phyloP scores from a whole-genome alignment of 345 rosid genomes.

The Lumnitzera littorea region DNA sequence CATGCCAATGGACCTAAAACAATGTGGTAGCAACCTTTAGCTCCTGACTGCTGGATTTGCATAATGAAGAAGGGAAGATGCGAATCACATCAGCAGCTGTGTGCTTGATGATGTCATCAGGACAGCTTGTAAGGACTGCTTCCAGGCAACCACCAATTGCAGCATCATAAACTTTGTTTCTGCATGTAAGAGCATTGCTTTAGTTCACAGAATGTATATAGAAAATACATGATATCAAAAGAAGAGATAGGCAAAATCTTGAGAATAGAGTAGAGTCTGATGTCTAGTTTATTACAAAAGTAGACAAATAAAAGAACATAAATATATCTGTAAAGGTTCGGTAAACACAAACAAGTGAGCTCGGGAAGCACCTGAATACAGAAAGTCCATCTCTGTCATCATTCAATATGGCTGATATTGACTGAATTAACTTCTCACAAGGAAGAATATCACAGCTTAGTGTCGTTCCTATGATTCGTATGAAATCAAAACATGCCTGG shows the following conservation, averaged over 20 bases:
- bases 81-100: constrained; percentile 63
- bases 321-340: too few relatives aligned
- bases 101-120: constrained; percentile 57
- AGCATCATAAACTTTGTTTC: constrained; percentile 65
- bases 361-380: constrained; percentile 53
- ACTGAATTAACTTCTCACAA: constrained; percentile 54
- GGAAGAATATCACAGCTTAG: constrained; percentile 59
- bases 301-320: background rate
- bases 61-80: constrained; percentile 46
- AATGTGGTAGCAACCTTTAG: constrained; percentile 51
- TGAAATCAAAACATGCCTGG: constrained; percentile 94
- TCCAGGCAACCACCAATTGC: constrained; percentile 68
- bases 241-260: background rate
- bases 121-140: constrained; percentile 51
- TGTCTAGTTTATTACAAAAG: background rate
- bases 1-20: background rate
- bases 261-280: background rate
- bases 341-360: too few relatives aligned
- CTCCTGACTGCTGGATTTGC: constrained; percentile 71
- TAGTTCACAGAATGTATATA: background rate
- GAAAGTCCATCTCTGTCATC: constrained; percentile 65
- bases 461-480: constrained; percentile 59
- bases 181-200: constrained; percentile 15
- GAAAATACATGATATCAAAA: background rate
- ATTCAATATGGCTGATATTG: constrained; percentile 60